These are phyloP conservation scores for Gentiana macrophylla DNA, from an alignment of 257 asterid genomes.

Conservation along the genomic window DNA sequence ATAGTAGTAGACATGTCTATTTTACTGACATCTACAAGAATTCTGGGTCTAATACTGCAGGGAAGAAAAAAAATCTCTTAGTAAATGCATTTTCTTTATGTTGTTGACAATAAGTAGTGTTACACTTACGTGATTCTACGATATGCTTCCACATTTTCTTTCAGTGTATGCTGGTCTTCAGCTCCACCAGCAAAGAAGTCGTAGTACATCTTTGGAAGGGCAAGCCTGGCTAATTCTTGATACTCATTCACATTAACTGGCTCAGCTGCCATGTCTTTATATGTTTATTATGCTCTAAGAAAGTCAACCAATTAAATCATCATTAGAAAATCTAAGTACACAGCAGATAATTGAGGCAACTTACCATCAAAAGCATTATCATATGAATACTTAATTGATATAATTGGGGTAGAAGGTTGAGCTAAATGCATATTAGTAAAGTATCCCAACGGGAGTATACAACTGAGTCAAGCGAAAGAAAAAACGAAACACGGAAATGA, in stretches of 20 bases:
- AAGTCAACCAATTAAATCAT: background rate
- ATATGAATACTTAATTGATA: no score
- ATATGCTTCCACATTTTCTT: conserved; percentile 47
- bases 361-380: no score
- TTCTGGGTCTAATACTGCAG: conserved; percentile 41
- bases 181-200: conserved; percentile 55
- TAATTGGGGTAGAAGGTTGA: no score
- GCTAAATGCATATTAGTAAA: no score
- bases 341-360: no score
- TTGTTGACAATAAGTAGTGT: background rate
- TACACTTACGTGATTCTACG: conserved; percentile 34
- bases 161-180: conserved; percentile 53
- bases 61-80: background rate
- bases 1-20: conserved; percentile 39
- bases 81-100: background rate
- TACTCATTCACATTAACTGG: conserved; percentile 35
- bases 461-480: no score
- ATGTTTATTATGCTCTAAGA: conserved; percentile 8
- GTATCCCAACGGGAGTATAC: no score
- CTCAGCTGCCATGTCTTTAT: conserved; percentile 31
- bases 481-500: no score
- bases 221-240: conserved; percentile 48
- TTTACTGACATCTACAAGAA: conserved; percentile 46
- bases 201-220: conserved; percentile 58
- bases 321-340: background rate